Percentiles rank a stretch among this genome's conserved stretches.
phyloP scores from a whole-genome alignment of 2,329 filamentous ascomycete species.

The Trichophyton verrucosum region DNA sequence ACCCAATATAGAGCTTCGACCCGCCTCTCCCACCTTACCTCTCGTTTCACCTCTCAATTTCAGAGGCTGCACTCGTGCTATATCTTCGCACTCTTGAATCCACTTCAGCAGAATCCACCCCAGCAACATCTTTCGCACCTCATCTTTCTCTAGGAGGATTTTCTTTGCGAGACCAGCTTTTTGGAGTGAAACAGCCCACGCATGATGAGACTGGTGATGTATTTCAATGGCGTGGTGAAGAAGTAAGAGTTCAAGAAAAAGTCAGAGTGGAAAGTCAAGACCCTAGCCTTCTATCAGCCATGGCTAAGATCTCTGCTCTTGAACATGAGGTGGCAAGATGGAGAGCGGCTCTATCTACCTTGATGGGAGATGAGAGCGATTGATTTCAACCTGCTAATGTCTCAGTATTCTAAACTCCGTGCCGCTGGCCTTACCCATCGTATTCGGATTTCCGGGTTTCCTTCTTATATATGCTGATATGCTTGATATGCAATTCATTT shows the following conservation, averaged over 20 bases:
- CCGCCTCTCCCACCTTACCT: slow-evolving; percentile 53
- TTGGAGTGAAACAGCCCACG: slow-evolving; percentile 42
- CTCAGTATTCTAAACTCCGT: not conserved
- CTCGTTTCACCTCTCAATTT: slow-evolving; percentile 59
- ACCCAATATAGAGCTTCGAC: slow-evolving; percentile 35
- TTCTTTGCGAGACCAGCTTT: slow-evolving; percentile 45
- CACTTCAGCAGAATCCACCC: slow-evolving; percentile 45
- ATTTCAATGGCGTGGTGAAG: slow-evolving; percentile 56
- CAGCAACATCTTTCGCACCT: slow-evolving; percentile 52
- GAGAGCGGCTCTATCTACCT: slow-evolving; percentile 58
- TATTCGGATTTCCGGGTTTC: not conserved
- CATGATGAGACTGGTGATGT: slow-evolving; percentile 71
- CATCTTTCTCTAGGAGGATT: slow-evolving; percentile 51
- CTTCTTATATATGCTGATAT: not conserved
- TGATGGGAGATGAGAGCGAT: slow-evolving; percentile 51
- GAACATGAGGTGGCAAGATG: slow-evolving; percentile 60
- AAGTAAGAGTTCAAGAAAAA: slow-evolving; percentile 82
- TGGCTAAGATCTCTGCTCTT: slow-evolving; percentile 69
- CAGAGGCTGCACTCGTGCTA: slow-evolving; percentile 58
- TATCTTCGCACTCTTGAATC: slow-evolving; percentile 59
- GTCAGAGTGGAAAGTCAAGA: slow-evolving; percentile 80
- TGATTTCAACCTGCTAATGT: not conserved
- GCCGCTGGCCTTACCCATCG: not conserved
- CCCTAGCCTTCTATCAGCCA: slow-evolving; percentile 68
- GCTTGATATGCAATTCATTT: not conserved